These are phyloP conservation scores for Aspergillus brasiliensis DNA, from an alignment of 2,329 filamentous ascomycete genomes.

Conservation along the genomic window DNA sequence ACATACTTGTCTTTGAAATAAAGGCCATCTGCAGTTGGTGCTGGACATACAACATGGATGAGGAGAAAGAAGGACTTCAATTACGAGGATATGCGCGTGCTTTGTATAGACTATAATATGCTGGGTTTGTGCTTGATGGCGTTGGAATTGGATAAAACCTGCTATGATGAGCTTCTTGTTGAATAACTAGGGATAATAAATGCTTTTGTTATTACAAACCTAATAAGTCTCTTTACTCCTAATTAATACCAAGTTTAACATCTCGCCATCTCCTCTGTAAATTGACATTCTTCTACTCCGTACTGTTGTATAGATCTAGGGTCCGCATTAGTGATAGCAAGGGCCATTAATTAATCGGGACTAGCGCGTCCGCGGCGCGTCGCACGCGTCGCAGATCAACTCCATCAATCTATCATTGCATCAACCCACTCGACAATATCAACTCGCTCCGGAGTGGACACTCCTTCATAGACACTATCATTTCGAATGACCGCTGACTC, in stretches of 20 bases:
- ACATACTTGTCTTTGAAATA: background rate
- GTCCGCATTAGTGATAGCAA: too few species aligned
- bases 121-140: background rate
- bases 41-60: background rate
- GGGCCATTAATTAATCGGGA: conserved; percentile 19
- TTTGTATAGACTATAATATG: background rate
- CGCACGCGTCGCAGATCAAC: conserved; percentile 14
- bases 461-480: background rate
- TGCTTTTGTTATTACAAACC: background rate
- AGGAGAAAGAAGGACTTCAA: too few species aligned
- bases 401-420: background rate
- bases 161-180: background rate
- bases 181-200: background rate
- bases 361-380: conserved; percentile 34
- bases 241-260: background rate
- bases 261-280: too few species aligned
- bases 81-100: background rate
- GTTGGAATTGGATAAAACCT: background rate
- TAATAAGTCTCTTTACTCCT: background rate
- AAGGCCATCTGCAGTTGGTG: background rate
- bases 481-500: background rate
- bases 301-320: too few species aligned
- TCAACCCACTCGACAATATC: background rate
- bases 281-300: too few species aligned
- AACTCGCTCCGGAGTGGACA: too few species aligned